phyloP scores from a whole-genome alignment of 345 rosid species.

The Hypericum perforatum region DNA sequence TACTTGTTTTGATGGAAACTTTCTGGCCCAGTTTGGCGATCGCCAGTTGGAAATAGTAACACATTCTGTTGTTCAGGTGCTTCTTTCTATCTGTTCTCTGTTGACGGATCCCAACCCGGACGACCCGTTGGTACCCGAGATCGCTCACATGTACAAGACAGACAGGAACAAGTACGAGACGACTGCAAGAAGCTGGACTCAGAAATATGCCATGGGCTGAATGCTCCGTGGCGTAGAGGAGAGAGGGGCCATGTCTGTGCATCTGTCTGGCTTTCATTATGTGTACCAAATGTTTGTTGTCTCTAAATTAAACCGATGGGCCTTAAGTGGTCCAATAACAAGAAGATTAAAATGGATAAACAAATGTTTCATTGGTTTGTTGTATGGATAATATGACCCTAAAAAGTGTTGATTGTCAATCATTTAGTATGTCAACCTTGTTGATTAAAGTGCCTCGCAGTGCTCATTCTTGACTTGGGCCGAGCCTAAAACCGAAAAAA shows the following conservation, averaged over 20 bases:
- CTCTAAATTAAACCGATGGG: slow-evolving; percentile 24
- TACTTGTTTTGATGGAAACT: too few species aligned
- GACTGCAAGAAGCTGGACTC: slow-evolving; percentile 98
- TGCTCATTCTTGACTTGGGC: too few species aligned
- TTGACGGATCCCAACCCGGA: slow-evolving; percentile 95
- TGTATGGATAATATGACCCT: slow-evolving; percentile 30
- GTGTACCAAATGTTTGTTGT: slow-evolving; percentile 25
- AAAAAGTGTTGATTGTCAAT: slow-evolving; percentile 10
- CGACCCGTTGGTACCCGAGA: slow-evolving; percentile 94
- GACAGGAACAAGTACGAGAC: slow-evolving; percentile 90
- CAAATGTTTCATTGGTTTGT: slow-evolving; percentile 16
- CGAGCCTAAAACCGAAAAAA: too few species aligned
- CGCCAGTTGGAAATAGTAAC: too few species aligned
- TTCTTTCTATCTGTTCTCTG: slow-evolving; percentile 88
- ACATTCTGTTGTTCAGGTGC: slow-evolving; percentile 31
- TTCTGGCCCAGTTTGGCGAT: too few species aligned
- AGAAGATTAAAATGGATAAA: slow-evolving; percentile 11
- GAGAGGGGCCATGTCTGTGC: slow-evolving; percentile 10
- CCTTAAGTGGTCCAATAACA: slow-evolving; percentile 18
- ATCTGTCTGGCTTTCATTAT: slow-evolving; percentile 14
- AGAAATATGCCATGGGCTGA: slow-evolving; percentile 97
- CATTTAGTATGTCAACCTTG: too few species aligned
- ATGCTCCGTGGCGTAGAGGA: slow-evolving; percentile 11
- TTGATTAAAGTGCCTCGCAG: too few species aligned
- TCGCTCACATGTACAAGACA: slow-evolving; percentile 95